Conservation (phyloP, 1,284 basidiomycete genomes). For the Rhodotorula sp. region DNA sequence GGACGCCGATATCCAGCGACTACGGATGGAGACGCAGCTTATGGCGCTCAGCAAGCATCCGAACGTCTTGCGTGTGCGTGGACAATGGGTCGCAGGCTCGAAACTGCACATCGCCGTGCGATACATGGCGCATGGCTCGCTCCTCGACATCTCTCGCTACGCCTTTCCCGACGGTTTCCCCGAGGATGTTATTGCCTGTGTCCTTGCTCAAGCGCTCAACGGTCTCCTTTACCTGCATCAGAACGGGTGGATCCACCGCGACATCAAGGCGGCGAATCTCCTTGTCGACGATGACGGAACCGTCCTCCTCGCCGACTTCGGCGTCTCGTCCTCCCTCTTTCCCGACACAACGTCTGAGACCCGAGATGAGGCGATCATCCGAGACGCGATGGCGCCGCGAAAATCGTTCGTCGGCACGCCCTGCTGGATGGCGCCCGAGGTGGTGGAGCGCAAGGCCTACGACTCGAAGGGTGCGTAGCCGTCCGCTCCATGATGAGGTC, state of each 20-base stretch:
- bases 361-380: neutral
- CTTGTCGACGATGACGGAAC: constrained; percentile 74
- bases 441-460: constrained; percentile 77
- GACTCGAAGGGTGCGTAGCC: constrained; percentile 58
- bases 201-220: constrained; percentile 74
- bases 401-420: constrained; percentile 89
- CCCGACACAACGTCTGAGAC: constrained; percentile 51
- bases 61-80: constrained; percentile 82
- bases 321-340: constrained; percentile 74
- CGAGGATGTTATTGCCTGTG: constrained; percentile 77
- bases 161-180: constrained; percentile 81
- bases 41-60: constrained; percentile 94
- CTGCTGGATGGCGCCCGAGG: constrained; percentile 91
- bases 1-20: constrained; percentile 43
- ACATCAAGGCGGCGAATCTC: constrained; percentile 84
- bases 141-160: constrained; percentile 54
- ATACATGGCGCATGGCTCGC: constrained; percentile 66
- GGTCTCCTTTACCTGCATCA: constrained; percentile 81
- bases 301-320: constrained; percentile 81
- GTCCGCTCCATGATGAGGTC: neutral
- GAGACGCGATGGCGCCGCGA: constrained; percentile 59
- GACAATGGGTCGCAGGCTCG: constrained; percentile 78
- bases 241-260: constrained; percentile 81
- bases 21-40: constrained; percentile 67
- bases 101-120: constrained; percentile 81